Conservation (phyloP, 2,329 filamentous ascomycete species). For the Rosellinia necatrix region DNA sequence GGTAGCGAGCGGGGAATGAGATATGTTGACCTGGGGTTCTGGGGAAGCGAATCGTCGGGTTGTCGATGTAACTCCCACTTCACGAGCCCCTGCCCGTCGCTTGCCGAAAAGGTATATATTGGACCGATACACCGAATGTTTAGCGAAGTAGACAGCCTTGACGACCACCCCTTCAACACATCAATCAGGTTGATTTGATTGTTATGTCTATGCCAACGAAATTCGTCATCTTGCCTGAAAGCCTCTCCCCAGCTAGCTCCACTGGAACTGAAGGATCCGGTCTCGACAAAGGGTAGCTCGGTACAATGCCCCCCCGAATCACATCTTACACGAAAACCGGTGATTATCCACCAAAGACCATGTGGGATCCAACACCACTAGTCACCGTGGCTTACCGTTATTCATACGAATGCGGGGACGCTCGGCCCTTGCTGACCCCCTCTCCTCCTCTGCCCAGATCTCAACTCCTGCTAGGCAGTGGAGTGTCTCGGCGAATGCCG, state of each 20-base stretch:
- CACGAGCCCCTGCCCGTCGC: no score
- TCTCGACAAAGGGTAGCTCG: background rate
- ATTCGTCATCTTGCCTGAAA: background rate
- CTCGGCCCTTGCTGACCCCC: no score
- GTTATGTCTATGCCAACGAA: background rate
- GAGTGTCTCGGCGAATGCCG: conserved; percentile 11
- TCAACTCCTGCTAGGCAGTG: background rate
- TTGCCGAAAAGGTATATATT: background rate
- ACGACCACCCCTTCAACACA: background rate
- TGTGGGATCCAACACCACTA: background rate
- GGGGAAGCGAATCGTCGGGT: conserved; percentile 7
- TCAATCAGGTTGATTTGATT: background rate
- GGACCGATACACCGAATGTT: conserved; percentile 13
- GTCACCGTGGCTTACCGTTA: background rate
- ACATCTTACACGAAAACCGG: background rate
- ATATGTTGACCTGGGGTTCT: conserved; percentile 6
- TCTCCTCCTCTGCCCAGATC: no score
- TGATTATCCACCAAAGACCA: conserved; percentile 26
- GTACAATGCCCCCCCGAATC: conserved; percentile 17
- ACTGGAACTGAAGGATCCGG: background rate
- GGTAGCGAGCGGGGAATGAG: conserved; percentile 18
- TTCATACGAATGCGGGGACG: conserved; percentile 17
- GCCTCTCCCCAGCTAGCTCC: background rate
- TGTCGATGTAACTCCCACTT: background rate
- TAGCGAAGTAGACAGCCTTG: background rate